Conservation (phyloP, 2,329 filamentous ascomycete genomes). For the Hypoxylon sp. region DNA sequence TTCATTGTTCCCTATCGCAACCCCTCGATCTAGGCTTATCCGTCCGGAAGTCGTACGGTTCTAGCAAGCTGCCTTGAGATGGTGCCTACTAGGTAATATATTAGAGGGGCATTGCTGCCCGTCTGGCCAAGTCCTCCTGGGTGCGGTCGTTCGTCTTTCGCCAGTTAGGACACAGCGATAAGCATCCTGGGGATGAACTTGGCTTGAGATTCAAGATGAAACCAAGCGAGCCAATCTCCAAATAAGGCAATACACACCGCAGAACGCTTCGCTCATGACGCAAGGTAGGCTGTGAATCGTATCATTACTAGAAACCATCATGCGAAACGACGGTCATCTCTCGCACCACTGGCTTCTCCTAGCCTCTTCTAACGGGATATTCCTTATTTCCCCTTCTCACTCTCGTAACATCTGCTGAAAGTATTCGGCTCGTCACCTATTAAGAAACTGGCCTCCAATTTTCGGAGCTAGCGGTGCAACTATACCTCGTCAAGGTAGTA, state of each 20-base stretch:
- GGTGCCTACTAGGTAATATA: conserved; percentile 19
- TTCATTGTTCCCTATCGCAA: conserved; percentile 6
- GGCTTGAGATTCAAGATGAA: conserved; percentile 29
- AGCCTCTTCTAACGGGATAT: conserved; percentile 1
- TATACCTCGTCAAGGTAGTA: conserved; percentile 12
- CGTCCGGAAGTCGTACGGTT: conserved; percentile 5
- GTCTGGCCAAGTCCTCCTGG: conserved; percentile 12
- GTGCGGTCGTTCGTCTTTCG: conserved; percentile 13
- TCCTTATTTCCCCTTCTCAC: neutral
- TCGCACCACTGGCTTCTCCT: conserved; percentile 4
- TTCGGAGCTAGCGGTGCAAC: conserved; percentile 12
- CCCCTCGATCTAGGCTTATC: conserved; percentile 18
- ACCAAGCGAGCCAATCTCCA: conserved; percentile 36
- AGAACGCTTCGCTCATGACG: conserved; percentile 22
- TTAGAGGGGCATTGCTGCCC: conserved; percentile 20
- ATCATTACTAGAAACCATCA: conserved; percentile 25
- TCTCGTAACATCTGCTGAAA: conserved; percentile 8
- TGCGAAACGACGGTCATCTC: conserved; percentile 20
- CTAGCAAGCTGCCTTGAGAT: conserved; percentile 12
- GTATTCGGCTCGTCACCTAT: conserved; percentile 11
- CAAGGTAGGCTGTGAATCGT: conserved; percentile 30
- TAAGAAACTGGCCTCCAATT: conserved; percentile 9
- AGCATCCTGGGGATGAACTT: conserved; percentile 22
- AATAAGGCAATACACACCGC: conserved; percentile 20
- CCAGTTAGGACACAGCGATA: conserved; percentile 23